Conservation (phyloP, 108 stramenopile species). For the Stephanodiscus minutulus region DNA sequence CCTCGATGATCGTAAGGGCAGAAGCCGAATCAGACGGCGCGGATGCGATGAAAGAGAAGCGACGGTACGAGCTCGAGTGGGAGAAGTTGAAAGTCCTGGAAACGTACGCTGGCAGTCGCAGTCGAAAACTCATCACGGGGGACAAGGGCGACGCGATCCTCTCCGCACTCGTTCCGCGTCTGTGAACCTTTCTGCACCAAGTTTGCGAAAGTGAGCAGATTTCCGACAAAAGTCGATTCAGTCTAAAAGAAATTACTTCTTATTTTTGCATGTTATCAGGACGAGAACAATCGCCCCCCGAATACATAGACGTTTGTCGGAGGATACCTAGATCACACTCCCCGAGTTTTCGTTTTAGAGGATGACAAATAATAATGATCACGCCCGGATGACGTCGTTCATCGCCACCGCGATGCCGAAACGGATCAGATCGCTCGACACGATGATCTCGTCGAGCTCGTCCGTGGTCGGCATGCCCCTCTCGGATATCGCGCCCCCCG, state of each 20-base stretch:
- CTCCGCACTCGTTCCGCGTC: constrained; percentile 38
- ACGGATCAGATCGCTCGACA: constrained; percentile 36
- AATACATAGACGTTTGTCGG: too few relatives aligned
- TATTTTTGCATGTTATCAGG: too few relatives aligned
- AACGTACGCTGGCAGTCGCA: constrained; percentile 44
- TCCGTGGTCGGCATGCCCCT: constrained; percentile 71
- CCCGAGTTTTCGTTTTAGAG: too few relatives aligned
- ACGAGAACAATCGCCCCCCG: too few relatives aligned
- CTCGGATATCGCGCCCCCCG: constrained; percentile 77
- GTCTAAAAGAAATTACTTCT: too few relatives aligned
- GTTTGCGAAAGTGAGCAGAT: too few relatives aligned
- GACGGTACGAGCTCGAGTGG: constrained; percentile 59
- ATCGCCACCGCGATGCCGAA: not conserved
- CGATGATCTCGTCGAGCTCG: constrained; percentile 82
- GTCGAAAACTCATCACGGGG: constrained; percentile 55
- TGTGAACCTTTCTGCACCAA: not conserved
- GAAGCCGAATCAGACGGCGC: constrained; percentile 58
- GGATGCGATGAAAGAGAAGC: constrained; percentile 52
- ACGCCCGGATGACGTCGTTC: too few relatives aligned
- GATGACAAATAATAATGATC: too few relatives aligned
- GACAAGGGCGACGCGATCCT: constrained; percentile 46
- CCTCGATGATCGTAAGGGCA: constrained; percentile 54
- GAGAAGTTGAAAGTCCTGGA: constrained; percentile 57
- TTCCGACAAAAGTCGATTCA: too few relatives aligned
- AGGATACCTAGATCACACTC: too few relatives aligned